Evolutionary conservation across 495 filamentous ascomycete genomes (phyloP).

Genomic region (Penicillium chermesinum): DNA sequence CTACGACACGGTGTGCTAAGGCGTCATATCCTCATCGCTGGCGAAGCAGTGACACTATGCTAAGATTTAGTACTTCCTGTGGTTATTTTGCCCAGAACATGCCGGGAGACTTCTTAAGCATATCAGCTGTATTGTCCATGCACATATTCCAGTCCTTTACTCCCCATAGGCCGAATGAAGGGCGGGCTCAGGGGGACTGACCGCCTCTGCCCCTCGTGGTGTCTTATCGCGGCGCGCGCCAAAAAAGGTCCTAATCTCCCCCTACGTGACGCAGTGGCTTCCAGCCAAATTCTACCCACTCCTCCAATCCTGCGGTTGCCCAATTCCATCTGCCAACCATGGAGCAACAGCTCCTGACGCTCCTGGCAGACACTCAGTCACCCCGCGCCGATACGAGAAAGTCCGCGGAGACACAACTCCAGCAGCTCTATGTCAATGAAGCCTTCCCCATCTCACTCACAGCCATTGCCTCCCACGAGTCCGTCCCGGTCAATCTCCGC

Average conservation of each 20-base stretch:
- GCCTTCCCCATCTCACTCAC: constrained; percentile 73
- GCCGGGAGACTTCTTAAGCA: too few species aligned
- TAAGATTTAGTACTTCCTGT: too few species aligned
- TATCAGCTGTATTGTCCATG: too few species aligned
- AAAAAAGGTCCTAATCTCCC: constrained; percentile 2
- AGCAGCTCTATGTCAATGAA: constrained; percentile 56
- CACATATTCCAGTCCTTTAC: too few species aligned
- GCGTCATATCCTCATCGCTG: too few species aligned
- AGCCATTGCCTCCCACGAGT: constrained; percentile 69
- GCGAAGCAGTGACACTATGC: too few species aligned
- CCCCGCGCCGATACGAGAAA: constrained; percentile 63
- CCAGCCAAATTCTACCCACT: constrained; percentile 7
- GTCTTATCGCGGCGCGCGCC: constrained; percentile 24
- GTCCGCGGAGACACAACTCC: constrained; percentile 72
- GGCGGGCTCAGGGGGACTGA: background rate
- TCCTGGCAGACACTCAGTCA: constrained; percentile 76
- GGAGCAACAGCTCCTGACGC: constrained; percentile 78
- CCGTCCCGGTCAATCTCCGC: constrained; percentile 65
- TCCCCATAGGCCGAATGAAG: too few species aligned
- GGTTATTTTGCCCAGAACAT: too few species aligned
- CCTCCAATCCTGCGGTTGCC: constrained; percentile 6
- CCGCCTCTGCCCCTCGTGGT: constrained; percentile 22
- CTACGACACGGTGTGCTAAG: too few species aligned
- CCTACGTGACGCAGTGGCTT: constrained; percentile 9
- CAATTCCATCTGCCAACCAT: constrained; percentile 38